Evolutionary conservation across 2,329 filamentous ascomycete genomes (phyloP), one percentile per base, ranked within the genome.

Genomic region (Trichoderma sp.): DNA sequence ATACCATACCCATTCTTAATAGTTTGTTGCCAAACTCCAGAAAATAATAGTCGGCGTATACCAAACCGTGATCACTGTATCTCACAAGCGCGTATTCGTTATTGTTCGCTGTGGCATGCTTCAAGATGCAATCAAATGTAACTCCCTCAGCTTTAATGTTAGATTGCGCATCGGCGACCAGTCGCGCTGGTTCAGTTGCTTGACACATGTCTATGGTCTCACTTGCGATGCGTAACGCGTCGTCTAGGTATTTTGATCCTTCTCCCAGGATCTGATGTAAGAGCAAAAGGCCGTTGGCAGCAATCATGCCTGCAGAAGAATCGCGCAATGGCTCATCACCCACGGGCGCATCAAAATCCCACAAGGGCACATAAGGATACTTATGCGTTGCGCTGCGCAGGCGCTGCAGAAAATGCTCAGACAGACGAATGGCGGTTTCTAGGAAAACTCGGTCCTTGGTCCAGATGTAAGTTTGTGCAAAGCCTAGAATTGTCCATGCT

Each of bases 31-130:
- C 83, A 73, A 84, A 83, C 70, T 84, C 82, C 5, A 86, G 75
- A 17, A 86, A 75, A 72, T 82, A 86, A 72, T 86, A 86, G 73
- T 86, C 85, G 0, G 80, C 85, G 77, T 86, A 86, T 2, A 86
- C 84, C 11, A 86, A 70, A 0, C 85, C 84, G 72, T 82, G 81
- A 12, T 82, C 77, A 73, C 78, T 77, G 39, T 79, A 80, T 36
- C 79, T 70, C 71, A 74, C 43, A 11, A 64, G 15, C 2, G 71
- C 71, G 4, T 63, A 74, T 3, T 73, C 75, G 55, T 82, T 81
- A 66, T 79, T 76, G 39, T 81, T 81, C 2, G 79, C 81, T 1
- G 81, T 82, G 6, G 76, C 77, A 57, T 78, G 74, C 68, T 78
- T 79, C 39, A 82, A 68, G 15, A 81, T 78, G 7, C 74, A 75